Base-by-base conservation (phyloP, 257 asterid genomes). In the Lycium ferocissimum region DNA sequence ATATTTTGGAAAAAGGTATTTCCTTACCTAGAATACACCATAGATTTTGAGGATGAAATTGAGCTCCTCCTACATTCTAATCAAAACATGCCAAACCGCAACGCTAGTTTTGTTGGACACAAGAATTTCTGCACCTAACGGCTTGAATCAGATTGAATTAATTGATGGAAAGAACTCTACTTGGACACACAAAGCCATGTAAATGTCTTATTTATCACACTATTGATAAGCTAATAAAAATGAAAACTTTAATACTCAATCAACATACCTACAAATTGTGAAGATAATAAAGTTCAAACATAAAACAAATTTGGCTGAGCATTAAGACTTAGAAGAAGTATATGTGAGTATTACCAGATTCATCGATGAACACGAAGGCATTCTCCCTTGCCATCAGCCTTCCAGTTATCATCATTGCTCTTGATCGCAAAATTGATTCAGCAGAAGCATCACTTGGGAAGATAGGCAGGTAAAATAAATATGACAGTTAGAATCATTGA, bases 351-450 rank as follows among this genome's bases (percentile, higher is more conserved):
- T 90, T 90, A 94, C 99, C 90, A 56, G 93, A 88, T 89, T 92
- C 97, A 61, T 93, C 94, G 10, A 94, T 86, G 83, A 91, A 92
- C 79, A 88, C 88, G 87, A 93, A 92, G 43, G 95, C 96, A 86
- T 92, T 93, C 85, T 92, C 97, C 88, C 87, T 93, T 80, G 98
- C 94, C 86, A 96, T 91, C 87, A 96, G 91, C 92, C 99, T 94
- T 82, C 99, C 99, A 78, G 94, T 89, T 88, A 94, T 93, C 96
- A 90, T 88, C 98, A 95, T 91, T 79, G 98, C 94, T 90, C 99
- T 93, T 70, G 98, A 94, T 91, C 98, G 92, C 87, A 94, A 90
- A 70, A 92, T 89, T 82, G 98, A 89, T 17, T 94, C 98, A 61
- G 97, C 88, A 65, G 94, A 91, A 82, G 73, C 93, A 91, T 90